These are phyloP conservation scores for Zygoascus flipseniorum DNA, from an alignment of 805 yeast genomes.

Conservation along the genomic window DNA sequence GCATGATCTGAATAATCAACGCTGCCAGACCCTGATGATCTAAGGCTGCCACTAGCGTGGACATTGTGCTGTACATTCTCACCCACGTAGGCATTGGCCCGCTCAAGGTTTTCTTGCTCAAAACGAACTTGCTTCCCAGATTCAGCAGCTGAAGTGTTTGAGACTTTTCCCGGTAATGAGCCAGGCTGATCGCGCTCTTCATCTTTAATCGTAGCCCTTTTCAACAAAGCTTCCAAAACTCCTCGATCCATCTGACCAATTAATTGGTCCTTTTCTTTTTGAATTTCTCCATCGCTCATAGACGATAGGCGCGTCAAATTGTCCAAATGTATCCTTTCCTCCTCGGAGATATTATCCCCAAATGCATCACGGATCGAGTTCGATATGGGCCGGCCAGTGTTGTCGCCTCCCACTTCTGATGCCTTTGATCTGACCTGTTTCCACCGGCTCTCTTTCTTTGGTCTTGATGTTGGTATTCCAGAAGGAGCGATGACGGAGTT, in stretches of 20 bases:
- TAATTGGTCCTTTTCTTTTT: conserved; percentile 57
- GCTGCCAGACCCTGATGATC: not conserved
- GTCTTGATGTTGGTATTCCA: conserved; percentile 1
- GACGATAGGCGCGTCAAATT: conserved; percentile 52
- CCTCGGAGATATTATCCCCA: conserved; percentile 39
- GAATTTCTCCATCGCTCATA: conserved; percentile 61
- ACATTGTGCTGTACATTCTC: not conserved
- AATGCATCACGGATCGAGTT: conserved; percentile 15
- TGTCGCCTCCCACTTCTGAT: not conserved
- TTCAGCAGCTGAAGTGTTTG: not conserved
- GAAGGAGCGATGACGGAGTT: conserved; percentile 10
- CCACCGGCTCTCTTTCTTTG: conserved; percentile 4
- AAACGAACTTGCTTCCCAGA: not conserved
- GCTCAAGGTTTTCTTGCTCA: not conserved
- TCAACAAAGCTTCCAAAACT: conserved; percentile 38
- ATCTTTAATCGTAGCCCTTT: conserved; percentile 40
- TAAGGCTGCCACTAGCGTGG: not conserved
- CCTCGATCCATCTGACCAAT: conserved; percentile 60
- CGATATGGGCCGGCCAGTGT: not conserved
- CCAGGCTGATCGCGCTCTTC: conserved; percentile 8
- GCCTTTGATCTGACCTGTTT: not conserved
- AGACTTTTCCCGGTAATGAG: not conserved
- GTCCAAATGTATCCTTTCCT: conserved; percentile 65
- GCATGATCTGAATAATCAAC: not conserved
- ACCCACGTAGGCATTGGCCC: not conserved